phyloP scores from a whole-genome alignment of 352 stramenopile genomes.

The Globisporangium emineosum region DNA sequence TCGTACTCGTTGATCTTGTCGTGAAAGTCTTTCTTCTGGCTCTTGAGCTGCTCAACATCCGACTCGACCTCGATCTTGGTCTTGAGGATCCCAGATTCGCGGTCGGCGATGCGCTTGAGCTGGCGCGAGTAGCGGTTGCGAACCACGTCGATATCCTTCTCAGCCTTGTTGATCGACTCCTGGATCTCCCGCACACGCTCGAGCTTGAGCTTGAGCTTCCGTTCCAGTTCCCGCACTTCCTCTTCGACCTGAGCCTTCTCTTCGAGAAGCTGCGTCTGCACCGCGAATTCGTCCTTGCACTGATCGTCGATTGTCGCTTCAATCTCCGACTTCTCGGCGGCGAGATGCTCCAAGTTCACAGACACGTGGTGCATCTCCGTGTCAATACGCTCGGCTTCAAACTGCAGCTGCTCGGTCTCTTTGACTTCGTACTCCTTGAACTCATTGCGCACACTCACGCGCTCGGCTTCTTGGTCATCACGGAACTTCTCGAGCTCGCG shows the following conservation, averaged over 20 bases:
- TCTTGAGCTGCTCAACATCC: conserved; percentile 54
- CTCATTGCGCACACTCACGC: conserved; percentile 42
- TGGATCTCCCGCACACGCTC: conserved; percentile 61
- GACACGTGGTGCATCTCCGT: conserved; percentile 75
- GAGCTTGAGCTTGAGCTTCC: conserved; percentile 56
- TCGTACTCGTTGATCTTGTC: conserved; percentile 52
- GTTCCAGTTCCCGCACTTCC: conserved; percentile 72
- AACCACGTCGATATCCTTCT: conserved; percentile 75
- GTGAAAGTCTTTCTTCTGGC: conserved; percentile 56
- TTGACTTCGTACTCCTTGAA: conserved; percentile 64
- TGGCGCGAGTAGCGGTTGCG: conserved; percentile 71
- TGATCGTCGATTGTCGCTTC: conserved; percentile 75
- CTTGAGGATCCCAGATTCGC: conserved; percentile 66
- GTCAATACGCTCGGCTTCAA: conserved; percentile 73
- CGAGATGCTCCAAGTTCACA: conserved; percentile 66
- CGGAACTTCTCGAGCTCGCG: conserved; percentile 76
- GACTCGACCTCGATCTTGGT: conserved; percentile 74
- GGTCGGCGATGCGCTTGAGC: conserved; percentile 76
- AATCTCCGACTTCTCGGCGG: conserved; percentile 71
- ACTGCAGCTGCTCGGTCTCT: conserved; percentile 72
- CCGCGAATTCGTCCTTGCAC: conserved; percentile 58
- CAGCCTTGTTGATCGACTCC: conserved; percentile 61
- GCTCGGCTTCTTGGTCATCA: conserved; percentile 63
- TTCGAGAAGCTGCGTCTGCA: conserved; percentile 47
- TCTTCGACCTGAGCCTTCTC: conserved; percentile 63